Conservation (phyloP, 495 filamentous ascomycete genomes). For the Neurospora pannonica region DNA sequence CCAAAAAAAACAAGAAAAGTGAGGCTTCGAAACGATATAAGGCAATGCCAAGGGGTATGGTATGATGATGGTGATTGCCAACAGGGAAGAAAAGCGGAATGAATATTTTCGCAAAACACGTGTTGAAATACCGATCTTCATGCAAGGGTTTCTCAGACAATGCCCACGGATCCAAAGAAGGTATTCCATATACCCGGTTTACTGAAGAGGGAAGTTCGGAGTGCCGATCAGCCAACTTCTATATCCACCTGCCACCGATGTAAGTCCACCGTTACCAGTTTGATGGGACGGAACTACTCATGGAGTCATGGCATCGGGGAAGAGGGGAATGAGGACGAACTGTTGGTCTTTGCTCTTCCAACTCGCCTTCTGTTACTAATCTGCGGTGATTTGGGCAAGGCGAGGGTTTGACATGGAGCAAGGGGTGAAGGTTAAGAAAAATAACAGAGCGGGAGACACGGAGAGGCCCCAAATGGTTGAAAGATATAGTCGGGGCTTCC, state of each 20-base stretch:
- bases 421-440: background rate
- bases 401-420: background rate
- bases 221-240: background rate
- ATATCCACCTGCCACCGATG: background rate
- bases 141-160: background rate
- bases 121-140: background rate
- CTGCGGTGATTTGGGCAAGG: background rate
- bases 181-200: background rate
- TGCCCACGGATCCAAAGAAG: background rate
- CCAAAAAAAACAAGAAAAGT: background rate
- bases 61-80: background rate
- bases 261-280: background rate
- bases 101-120: background rate
- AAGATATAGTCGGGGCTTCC: background rate
- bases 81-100: background rate
- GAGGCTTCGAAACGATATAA: background rate
- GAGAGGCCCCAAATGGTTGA: background rate
- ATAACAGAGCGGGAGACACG: background rate
- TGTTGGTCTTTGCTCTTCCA: background rate
- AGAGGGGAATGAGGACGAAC: background rate
- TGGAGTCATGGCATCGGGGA: background rate
- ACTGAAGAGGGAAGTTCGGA: background rate
- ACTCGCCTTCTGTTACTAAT: background rate
- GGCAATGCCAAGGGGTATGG: background rate
- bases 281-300: background rate